These are phyloP conservation scores for Trametes cubensis DNA, from an alignment of 768 basidiomycete species.

Conservation along the genomic window DNA sequence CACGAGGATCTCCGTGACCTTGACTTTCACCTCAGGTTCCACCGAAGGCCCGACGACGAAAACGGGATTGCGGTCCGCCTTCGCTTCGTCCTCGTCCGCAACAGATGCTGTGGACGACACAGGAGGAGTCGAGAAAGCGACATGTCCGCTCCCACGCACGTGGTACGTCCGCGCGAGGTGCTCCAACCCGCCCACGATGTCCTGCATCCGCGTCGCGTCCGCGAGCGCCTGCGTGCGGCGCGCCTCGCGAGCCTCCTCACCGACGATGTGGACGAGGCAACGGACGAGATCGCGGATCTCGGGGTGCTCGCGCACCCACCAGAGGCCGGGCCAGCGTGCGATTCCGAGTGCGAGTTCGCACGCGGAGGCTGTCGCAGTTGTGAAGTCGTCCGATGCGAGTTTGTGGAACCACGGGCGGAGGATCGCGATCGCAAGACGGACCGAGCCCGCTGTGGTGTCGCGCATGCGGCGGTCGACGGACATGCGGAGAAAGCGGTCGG, in stretches of 20 bases:
- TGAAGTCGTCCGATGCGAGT: slow-evolving; percentile 44
- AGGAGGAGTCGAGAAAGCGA: slow-evolving; percentile 13
- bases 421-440: slow-evolving; percentile 67
- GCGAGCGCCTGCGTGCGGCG: slow-evolving; percentile 43
- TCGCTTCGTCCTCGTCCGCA: slow-evolving; percentile 17
- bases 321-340: slow-evolving; percentile 62
- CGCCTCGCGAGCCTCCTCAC: slow-evolving; percentile 64
- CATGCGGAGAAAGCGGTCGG: slow-evolving; percentile 59
- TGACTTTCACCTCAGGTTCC: neutral
- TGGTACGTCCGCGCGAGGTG: slow-evolving; percentile 47
- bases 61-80: slow-evolving; percentile 14
- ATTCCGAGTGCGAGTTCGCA: slow-evolving; percentile 40
- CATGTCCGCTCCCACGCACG: slow-evolving; percentile 14
- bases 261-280: slow-evolving; percentile 60
- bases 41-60: slow-evolving; percentile 2
- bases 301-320: slow-evolving; percentile 66
- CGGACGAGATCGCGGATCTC: slow-evolving; percentile 64
- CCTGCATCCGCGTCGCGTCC: slow-evolving; percentile 52
- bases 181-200: slow-evolving; percentile 53
- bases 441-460: slow-evolving; percentile 68
- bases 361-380: slow-evolving; percentile 41
- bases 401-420: slow-evolving; percentile 72
- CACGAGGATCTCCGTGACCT: neutral
- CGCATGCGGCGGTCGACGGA: slow-evolving; percentile 58
- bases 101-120: slow-evolving; percentile 20